Base-by-base conservation (phyloP, 768 basidiomycete genomes). In the Russula compacta region DNA sequence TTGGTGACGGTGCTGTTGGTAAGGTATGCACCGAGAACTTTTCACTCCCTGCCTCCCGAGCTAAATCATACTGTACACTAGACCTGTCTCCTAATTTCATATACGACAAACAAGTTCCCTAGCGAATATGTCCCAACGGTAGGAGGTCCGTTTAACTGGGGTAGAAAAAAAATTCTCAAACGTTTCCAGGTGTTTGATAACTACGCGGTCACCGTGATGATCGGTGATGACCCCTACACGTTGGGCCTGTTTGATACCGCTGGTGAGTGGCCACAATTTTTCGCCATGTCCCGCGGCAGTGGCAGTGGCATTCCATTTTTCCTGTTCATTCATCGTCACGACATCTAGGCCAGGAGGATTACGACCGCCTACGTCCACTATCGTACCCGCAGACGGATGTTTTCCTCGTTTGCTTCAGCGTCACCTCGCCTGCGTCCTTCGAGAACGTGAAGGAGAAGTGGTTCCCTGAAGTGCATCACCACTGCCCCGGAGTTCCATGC, bases 371-470 rank as follows among this genome's bases (percentile, higher is more conserved):
- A 67, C 91, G 97, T 69, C 97, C 97, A 70, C 78, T 99, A 77
- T 98, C 95, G 72, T 99, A 99, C 81, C 97, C 97, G 38, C 97
- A 99, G 77, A 99, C 97, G 63, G 97, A 99, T 71, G 97, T 98
- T 60, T 98, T 99, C 83, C 81, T 99, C 60, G 95, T 99, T 67
- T 99, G 97, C 77, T 99, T 98, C 81, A 95, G 92, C 71, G 97
- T 99, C 68, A 98, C 95, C 44, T 94, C 91, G 10, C 97, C 95
- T 4, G 95, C 97, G 33, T 95, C 93, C 51, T 99, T 98, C 72
- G 97, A 99, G 76, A 98, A 99, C 87, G 95, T 99, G 70, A 98
- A 97, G 83, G 97, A 99, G 78, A 99, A 99, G 74, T 99, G 97
- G 97, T 97, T 98, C 83, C 97, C 97, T 6, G 97, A 99, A 78